A percentile compares a stretch with the other conserved stretches of the same genome.
phyloP scores from a whole-genome alignment of 805 yeast genomes.

The Ogataea haglerorum region DNA sequence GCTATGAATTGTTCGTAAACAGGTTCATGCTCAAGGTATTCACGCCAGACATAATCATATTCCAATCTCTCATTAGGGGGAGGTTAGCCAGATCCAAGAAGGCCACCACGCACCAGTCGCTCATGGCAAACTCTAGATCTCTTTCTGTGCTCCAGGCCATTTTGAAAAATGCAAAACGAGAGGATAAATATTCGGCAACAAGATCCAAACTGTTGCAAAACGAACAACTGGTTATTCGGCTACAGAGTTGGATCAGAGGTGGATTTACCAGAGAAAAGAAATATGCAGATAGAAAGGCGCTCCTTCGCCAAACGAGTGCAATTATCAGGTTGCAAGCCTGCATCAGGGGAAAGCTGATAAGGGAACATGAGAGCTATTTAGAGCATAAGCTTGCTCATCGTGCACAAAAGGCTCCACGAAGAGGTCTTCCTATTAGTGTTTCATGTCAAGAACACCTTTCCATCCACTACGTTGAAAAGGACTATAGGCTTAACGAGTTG shows the following conservation, averaged over 20 bases:
- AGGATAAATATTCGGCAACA: slow-evolving; percentile 18
- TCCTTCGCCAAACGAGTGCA: slow-evolving; percentile 21
- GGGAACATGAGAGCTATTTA: slow-evolving; percentile 19
- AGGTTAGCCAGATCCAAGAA: slow-evolving; percentile 29
- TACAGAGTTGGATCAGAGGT: slow-evolving; percentile 39
- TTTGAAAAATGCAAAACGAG: slow-evolving; percentile 29
- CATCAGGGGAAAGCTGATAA: slow-evolving; percentile 38
- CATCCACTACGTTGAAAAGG: slow-evolving; percentile 4
- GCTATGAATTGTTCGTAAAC: slow-evolving; percentile 63
- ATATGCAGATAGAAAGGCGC: slow-evolving; percentile 16
- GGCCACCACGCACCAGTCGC: slow-evolving; percentile 18
- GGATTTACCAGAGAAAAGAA: slow-evolving; percentile 19
- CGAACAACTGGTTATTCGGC: slow-evolving; percentile 22
- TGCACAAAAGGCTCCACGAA: background rate
- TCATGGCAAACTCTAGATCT: slow-evolving; percentile 26
- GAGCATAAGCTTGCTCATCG: slow-evolving; percentile 2
- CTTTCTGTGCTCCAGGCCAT: slow-evolving; percentile 40
- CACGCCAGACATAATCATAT: slow-evolving; percentile 43
- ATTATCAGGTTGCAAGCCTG: slow-evolving; percentile 39
- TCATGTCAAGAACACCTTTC: slow-evolving; percentile 6
- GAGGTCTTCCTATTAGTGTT: slow-evolving; percentile 3
- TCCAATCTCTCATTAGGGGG: slow-evolving; percentile 56
- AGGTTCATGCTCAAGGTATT: slow-evolving; percentile 59
- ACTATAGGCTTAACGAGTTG: slow-evolving; percentile 33
- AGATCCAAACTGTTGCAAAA: slow-evolving; percentile 14